Evolutionary conservation across 202 grass and related monocot genomes (phyloP), one percentile per base, ranked within the genome.

Genomic region (Dendrocalamus latiflorus): DNA sequence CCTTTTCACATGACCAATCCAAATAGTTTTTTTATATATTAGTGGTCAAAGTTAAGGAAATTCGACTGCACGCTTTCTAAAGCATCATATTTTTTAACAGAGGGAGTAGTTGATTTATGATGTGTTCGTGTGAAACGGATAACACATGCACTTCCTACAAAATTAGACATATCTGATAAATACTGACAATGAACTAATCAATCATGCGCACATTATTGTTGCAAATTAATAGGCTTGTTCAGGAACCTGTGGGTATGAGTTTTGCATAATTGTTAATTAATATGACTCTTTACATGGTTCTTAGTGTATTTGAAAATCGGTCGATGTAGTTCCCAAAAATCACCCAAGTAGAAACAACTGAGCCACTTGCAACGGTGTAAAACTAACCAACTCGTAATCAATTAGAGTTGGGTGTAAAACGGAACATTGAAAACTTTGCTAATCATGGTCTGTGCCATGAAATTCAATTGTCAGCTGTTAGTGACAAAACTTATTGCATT

Each of bases 401-500:
- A 24, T 57, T 57, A 12, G n/a, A 57, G 21, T 57, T 57, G 21
- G 8, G 20, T 55, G 8, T 55, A 55, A 55, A 21, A n/a, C 53
- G 4, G 2, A n/a, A 33, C 15, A 45, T 62, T 48, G 57, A 48
- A n/a, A 6, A 63, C 5, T 78, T 38, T 65, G 24, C 28, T 33
- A 77, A 63, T 77, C 74, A 49, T 49, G 60, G 47, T 22, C 26
- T 26, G 34, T 63, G 45, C 43, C 75, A 78, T 47, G 61, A 78
- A 38, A 78, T 37, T 33, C 18, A 22, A 36, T 66, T 30, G 13
- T 78, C 28, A 51, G 26, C 58, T 63, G 41, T 34, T 9, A 22
- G 43, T 36, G 59, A 43, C 16, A 6, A 65, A 45, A 1, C 59
- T 67, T 68, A 11, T 78, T 22, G 20, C 55, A 24, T 57, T 56